Conservation (phyloP, 2,329 filamentous ascomycete species). For the Zalaria sp. region DNA sequence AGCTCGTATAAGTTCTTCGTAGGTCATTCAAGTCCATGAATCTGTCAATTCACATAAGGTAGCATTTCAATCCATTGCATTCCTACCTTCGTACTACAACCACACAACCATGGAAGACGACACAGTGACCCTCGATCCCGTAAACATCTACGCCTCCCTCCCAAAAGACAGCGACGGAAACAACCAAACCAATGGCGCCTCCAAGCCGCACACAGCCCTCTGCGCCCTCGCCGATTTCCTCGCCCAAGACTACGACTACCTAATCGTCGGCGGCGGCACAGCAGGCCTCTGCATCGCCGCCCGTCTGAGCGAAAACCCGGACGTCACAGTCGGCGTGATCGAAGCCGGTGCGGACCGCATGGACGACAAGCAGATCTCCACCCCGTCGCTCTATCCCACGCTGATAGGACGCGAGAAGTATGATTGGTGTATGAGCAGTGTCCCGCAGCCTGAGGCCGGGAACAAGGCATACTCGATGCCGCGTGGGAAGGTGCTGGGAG, state of each 20-base stretch:
- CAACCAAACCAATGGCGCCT: no score
- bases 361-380: conserved; percentile 16
- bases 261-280: conserved; percentile 10
- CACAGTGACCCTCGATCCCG: no score
- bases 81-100: no score
- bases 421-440: conserved; percentile 18
- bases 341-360: conserved; percentile 17
- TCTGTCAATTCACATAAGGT: background rate
- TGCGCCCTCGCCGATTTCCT: conserved; percentile 15
- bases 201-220: conserved; percentile 6
- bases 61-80: background rate
- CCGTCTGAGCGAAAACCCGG: conserved; percentile 8
- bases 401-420: conserved; percentile 19
- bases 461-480: conserved; percentile 17
- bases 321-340: conserved; percentile 15
- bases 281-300: conserved; percentile 9
- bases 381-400: conserved; percentile 16
- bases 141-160: no score
- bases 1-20: background rate
- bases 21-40: background rate
- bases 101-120: no score
- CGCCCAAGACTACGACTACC: conserved; percentile 12
- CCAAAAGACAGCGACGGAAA: no score
- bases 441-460: conserved; percentile 11
- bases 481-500: conserved; percentile 24